Base-by-base conservation (phyloP, 2,329 filamentous ascomycete species). In the Conoideocrella luteorostrata region DNA sequence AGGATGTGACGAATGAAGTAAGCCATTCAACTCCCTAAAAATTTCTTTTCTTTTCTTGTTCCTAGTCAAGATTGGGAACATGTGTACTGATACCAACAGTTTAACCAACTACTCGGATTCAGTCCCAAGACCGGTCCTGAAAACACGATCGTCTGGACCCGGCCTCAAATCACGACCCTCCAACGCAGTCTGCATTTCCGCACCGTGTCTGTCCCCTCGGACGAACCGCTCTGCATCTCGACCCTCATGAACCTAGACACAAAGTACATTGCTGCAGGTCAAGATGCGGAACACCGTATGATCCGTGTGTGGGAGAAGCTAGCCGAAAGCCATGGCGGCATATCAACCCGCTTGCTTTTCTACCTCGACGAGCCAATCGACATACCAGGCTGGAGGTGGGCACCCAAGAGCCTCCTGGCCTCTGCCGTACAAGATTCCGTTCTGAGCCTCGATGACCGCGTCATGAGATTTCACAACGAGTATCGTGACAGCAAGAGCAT, bases 221-320 rank as follows among this genome's bases (percentile, higher is more conserved):
- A 61, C 32, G 57, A 61, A 44, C 45, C 59, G 0, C 47, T 62
- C 1, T 62, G 60, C 32, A 59, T 62, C 15, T 56, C 50, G 1
- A 59, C 57, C 11, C 41, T 61, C 10, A 49, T 61, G 52, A 39
- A 38, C 1, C 50, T 61, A 2, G 47, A 59, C n/a, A 39, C 55
- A 1, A 32, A 36, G 3, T 42, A 44, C n/a, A 47, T 55, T 17
- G 47, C 52, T 4, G 34, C 24, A 2, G 44, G 34, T 11, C 17
- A 43, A 5, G 47, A 47, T 13, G 40, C 41, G 2, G 23, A 52
- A 13, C 22, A 50, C 4, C 48, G 58, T 18, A 58, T 61, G 56
- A 39, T 34, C 12, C 44, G 47, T 9, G 45, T 54, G 4, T 58
- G 57, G 56, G 50, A 51, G 28, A 43, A 53, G 12, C 28, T 58